phyloP scores from a whole-genome alignment of 441 rosid species.

The Raphanus hybrid region DNA sequence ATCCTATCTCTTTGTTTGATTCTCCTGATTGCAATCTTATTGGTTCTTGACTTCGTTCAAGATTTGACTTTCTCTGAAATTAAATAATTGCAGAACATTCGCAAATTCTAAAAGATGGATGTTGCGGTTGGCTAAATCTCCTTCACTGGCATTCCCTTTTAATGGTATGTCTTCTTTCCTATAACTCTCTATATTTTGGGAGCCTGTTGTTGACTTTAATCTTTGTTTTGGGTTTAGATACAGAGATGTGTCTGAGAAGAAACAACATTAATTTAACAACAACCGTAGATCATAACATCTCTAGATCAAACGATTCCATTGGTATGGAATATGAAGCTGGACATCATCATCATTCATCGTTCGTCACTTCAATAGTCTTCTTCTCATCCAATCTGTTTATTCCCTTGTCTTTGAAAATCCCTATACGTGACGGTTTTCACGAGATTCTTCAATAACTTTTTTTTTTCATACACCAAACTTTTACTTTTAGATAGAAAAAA shows the following conservation, averaged over 20 bases:
- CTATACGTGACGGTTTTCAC: conserved; percentile 81
- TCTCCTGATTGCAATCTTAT: conserved; percentile 21
- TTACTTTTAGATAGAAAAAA: conserved; percentile 28
- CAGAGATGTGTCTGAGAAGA: conserved; percentile 63
- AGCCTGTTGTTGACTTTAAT: conserved; percentile 15
- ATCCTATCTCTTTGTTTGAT: conserved; percentile 23
- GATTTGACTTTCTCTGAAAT: conserved; percentile 20
- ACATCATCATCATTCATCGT: conserved; percentile 60
- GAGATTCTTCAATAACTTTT: conserved; percentile 59
- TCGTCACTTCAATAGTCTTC: conserved; percentile 56
- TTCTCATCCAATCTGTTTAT: conserved; percentile 73
- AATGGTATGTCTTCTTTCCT: conserved; percentile 49
- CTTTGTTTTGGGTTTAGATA: conserved; percentile 41
- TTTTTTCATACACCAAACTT: conserved; percentile 25
- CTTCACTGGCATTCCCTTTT: conserved; percentile 52
- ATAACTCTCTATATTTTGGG: not conserved
- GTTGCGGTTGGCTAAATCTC: conserved; percentile 68
- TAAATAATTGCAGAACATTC: conserved; percentile 35
- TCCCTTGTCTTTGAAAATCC: conserved; percentile 85
- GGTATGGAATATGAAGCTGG: conserved; percentile 80
- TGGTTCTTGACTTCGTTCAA: conserved; percentile 22
- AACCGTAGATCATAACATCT: conserved; percentile 34
- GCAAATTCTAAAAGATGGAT: conserved; percentile 55
- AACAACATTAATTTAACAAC: conserved; percentile 44
- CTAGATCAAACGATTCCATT: conserved; percentile 41